Evolutionary conservation across 371 early-diverging fungal species (phyloP), one percentile per base, ranked within the genome.

Genomic region (Capniomyces stellatus): DNA sequence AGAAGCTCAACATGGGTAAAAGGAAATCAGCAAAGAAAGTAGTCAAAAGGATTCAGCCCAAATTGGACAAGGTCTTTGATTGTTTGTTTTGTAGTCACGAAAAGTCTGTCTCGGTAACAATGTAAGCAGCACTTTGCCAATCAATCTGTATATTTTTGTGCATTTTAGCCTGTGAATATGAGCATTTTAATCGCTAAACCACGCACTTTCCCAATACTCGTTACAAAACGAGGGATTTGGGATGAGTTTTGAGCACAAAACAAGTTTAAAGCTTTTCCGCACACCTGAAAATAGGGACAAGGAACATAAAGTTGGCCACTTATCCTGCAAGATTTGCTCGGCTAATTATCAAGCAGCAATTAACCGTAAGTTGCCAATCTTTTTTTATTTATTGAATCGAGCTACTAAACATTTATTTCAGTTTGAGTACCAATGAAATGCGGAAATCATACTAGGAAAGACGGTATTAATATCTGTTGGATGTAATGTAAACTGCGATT

Each of bases 1-100:
- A n/a, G n/a, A n/a, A 35, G 15, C 10, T 10, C 25, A 50, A 10
- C 19, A 82, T 81, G 92, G 94, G 91, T 55, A 93, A 93, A 72
- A 76, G 91, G 58, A 89, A 89, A 71, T 73, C 78, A 39, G 75
- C 78, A 28, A 78, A 87, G 66, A 83, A 87, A 70, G 73, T 82
- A 10, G 72, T 66, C 43, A 78, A 73, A 56, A 79, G 78, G 59
- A 69, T 75, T 43, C 83, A 84, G 67, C 69, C 71, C 13, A 78
- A 70, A 52, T 78, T 92, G 30, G 87, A 85, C 58, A 82, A 75
- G 44, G 74, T 75, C 46, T 92, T 93, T 62, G 75, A 79, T 59
- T 93, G 94, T 54, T 71, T 86, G n/a, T 89, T 83, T 59, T 92
- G 91, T 73, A 85, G 83, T 60, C 90, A 92, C 62, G 89, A 91